Conservation (phyloP, 2,329 filamentous ascomycete species). For the Sclerotinia spermophila region DNA sequence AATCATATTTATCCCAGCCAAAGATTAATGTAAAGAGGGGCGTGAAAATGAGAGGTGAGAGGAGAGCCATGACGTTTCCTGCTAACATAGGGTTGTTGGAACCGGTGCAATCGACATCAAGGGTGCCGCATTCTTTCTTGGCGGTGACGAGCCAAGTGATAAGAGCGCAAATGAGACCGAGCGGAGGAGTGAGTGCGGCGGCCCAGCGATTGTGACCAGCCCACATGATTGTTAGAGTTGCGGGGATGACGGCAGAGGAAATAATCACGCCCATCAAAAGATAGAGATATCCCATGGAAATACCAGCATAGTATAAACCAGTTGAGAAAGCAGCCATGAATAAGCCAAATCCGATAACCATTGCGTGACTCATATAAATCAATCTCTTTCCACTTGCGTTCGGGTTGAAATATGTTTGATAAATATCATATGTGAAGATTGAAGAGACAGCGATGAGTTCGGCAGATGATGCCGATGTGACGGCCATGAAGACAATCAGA, state of each 20-base stretch:
- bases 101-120: constrained; percentile 73
- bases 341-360: constrained; percentile 70
- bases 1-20: constrained; percentile 71
- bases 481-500: constrained; percentile 84
- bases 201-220: constrained; percentile 73
- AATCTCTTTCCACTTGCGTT: constrained; percentile 69
- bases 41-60: constrained; percentile 71
- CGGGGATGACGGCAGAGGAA: constrained; percentile 77
- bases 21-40: constrained; percentile 71
- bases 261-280: constrained; percentile 91
- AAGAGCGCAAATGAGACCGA: constrained; percentile 66
- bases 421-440: constrained; percentile 85
- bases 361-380: constrained; percentile 74
- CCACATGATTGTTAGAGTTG: constrained; percentile 78
- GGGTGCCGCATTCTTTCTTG: constrained; percentile 61
- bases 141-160: constrained; percentile 77
- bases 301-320: constrained; percentile 57
- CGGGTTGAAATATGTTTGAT: constrained; percentile 83
- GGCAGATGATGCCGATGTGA: constrained; percentile 72
- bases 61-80: constrained; percentile 77
- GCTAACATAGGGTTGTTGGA: constrained; percentile 86
- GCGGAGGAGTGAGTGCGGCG: constrained; percentile 63
- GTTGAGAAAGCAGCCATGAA: constrained; percentile 77
- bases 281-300: constrained; percentile 86
- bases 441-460: constrained; percentile 85